phyloP scores from a whole-genome alignment of 2,329 filamentous ascomycete species.

The Alternaria triticimaculans region DNA sequence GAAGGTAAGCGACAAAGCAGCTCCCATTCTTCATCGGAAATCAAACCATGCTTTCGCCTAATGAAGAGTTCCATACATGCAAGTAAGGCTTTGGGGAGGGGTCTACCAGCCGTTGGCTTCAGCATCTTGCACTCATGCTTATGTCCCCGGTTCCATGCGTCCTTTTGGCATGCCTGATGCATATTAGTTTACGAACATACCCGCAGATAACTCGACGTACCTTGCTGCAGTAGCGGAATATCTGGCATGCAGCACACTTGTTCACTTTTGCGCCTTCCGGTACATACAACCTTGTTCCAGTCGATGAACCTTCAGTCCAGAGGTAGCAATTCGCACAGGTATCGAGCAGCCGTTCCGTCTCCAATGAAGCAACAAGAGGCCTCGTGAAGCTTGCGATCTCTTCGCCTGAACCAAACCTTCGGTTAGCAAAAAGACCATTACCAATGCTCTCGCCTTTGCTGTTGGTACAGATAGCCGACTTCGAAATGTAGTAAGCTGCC shows the following conservation, averaged over 20 bases:
- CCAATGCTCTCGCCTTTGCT: conserved; percentile 47
- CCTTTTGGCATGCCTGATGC: conserved; percentile 62
- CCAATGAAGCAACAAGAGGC: conserved; percentile 62
- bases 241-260: conserved; percentile 64
- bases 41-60: conserved; percentile 48
- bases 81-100: conserved; percentile 63
- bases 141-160: conserved; percentile 66
- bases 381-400: conserved; percentile 57
- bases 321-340: conserved; percentile 66
- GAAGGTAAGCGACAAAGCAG: conserved; percentile 54
- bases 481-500: conserved; percentile 29
- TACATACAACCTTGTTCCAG: conserved; percentile 42
- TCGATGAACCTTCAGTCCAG: conserved; percentile 44
- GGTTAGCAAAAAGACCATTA: conserved; percentile 62
- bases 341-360: conserved; percentile 58
- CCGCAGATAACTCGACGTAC: conserved; percentile 41
- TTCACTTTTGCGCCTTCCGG: conserved; percentile 52
- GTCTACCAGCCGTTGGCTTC: conserved; percentile 49
- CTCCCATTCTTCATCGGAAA: conserved; percentile 51
- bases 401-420: conserved; percentile 56
- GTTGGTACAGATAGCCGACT: conserved; percentile 29
- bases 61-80: conserved; percentile 62
- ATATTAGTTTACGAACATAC: conserved; percentile 5
- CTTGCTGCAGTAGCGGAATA: conserved; percentile 66
- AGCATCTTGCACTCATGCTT: conserved; percentile 66